phyloP scores from a whole-genome alignment of 1,139 yeast species.

The Candida sp. region DNA sequence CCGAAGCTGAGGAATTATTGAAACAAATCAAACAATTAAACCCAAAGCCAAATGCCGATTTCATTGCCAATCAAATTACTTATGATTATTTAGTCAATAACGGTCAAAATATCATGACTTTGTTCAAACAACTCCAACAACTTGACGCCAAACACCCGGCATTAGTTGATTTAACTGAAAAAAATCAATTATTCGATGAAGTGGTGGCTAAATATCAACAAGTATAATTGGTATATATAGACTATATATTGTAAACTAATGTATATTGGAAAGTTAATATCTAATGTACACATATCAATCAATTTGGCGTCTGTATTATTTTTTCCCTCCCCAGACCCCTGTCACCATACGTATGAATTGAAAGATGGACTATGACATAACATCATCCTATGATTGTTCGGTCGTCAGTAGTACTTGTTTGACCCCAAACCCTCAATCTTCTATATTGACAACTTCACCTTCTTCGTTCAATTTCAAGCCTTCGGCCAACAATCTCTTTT shows the following conservation, averaged over 20 bases:
- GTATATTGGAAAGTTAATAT: neutral
- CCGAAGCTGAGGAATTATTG: slow-evolving; percentile 47
- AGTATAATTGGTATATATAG: neutral
- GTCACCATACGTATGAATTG: neutral
- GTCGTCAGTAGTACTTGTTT: too few species aligned
- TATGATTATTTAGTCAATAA: slow-evolving; percentile 47
- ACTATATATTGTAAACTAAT: neutral
- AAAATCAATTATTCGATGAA: slow-evolving; percentile 52
- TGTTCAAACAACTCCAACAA: slow-evolving; percentile 36
- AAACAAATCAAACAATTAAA: slow-evolving; percentile 38
- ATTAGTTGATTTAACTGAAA: slow-evolving; percentile 48
- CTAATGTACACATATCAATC: neutral
- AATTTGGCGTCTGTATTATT: neutral
- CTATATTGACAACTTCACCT: slow-evolving; percentile 38
- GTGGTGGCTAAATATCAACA: slow-evolving; percentile 50
- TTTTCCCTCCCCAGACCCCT: neutral
- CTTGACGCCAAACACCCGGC: slow-evolving; percentile 49
- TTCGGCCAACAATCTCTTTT: slow-evolving; percentile 66
- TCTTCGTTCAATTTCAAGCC: slow-evolving; percentile 42
- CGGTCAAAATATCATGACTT: slow-evolving; percentile 37
- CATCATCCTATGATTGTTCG: too few species aligned
- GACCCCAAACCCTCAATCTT: neutral
- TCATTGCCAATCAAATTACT: slow-evolving; percentile 57
- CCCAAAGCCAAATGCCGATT: slow-evolving; percentile 42
- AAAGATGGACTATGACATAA: too few species aligned